These are phyloP conservation scores for Silene coronaria DNA, from an alignment of 179 eudicot species.

Conservation along the genomic window DNA sequence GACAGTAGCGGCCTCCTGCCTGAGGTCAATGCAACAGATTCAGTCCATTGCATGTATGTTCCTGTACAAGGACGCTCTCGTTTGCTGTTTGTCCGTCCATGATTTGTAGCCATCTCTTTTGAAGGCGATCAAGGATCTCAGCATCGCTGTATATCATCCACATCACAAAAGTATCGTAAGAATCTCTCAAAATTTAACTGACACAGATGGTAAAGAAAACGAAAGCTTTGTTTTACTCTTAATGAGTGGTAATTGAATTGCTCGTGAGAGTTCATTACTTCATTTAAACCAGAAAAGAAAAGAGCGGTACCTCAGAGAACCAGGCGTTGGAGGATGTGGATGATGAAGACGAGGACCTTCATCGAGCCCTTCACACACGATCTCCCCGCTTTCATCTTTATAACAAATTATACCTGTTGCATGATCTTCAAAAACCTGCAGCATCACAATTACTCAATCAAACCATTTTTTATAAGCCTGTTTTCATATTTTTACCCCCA, in stretches of 20 bases:
- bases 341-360: conserved; percentile 79
- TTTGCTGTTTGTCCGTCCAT: conserved; percentile 24
- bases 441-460: conserved; percentile 3
- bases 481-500: too few species aligned
- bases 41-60: conserved; percentile 35
- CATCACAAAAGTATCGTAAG: neutral
- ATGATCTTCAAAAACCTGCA: conserved; percentile 73
- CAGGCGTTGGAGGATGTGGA: conserved; percentile 26
- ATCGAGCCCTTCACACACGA: conserved; percentile 80
- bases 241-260: neutral
- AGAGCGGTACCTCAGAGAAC: conserved; percentile 35
- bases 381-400: conserved; percentile 70
- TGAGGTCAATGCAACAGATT: conserved; percentile 32
- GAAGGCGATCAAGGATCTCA: conserved; percentile 39
- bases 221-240: neutral
- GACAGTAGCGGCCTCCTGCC: neutral
- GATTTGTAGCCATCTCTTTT: conserved; percentile 42
- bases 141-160: conserved; percentile 30
- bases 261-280: too few species aligned
- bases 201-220: neutral
- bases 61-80: conserved; percentile 19
- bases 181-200: neutral
- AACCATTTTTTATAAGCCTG: neutral
- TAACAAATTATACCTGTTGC: conserved; percentile 70
- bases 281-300: neutral